A percentile compares a stretch with the other conserved stretches of the same genome.
These are phyloP conservation scores for Iberis pinnata DNA, from an alignment of 345 rosid genomes.

Conservation along the genomic window DNA sequence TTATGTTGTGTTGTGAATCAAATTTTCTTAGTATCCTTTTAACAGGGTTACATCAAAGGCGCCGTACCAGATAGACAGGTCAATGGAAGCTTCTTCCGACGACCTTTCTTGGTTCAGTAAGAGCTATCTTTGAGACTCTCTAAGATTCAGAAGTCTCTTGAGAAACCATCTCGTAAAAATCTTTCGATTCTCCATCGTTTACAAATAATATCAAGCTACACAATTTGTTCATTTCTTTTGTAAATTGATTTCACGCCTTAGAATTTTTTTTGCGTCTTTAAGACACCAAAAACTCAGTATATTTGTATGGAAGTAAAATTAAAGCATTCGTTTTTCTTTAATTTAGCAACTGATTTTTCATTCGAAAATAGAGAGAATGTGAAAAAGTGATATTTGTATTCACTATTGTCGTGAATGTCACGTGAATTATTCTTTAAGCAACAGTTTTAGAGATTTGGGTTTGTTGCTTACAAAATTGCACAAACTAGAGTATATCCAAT, in stretches of 20 bases:
- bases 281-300: slow-evolving; percentile 1
- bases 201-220: slow-evolving; percentile 9
- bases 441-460: no score
- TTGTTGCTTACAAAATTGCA: no score
- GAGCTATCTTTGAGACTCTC: slow-evolving; percentile 14
- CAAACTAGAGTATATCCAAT: no score
- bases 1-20: background rate
- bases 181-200: slow-evolving; percentile 14
- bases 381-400: no score
- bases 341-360: no score
- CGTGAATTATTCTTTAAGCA: no score
- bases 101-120: slow-evolving; percentile 51
- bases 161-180: slow-evolving; percentile 11
- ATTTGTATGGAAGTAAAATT: slow-evolving; percentile 9
- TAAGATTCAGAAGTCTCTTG: slow-evolving; percentile 3
- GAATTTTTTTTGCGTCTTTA: slow-evolving; percentile 1
- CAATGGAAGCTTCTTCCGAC: slow-evolving; percentile 18
- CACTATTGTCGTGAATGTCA: no score
- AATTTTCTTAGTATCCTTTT: background rate
- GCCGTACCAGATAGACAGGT: slow-evolving; percentile 44
- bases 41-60: slow-evolving; percentile 55
- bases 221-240: background rate
- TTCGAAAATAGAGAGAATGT: background rate
- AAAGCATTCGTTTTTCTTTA: no score
- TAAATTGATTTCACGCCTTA: background rate